A percentile compares a stretch with the other conserved stretches of the same genome.
Evolutionary conservation across 257 asterid species (phyloP).

Genomic region (Solanum piurae): DNA sequence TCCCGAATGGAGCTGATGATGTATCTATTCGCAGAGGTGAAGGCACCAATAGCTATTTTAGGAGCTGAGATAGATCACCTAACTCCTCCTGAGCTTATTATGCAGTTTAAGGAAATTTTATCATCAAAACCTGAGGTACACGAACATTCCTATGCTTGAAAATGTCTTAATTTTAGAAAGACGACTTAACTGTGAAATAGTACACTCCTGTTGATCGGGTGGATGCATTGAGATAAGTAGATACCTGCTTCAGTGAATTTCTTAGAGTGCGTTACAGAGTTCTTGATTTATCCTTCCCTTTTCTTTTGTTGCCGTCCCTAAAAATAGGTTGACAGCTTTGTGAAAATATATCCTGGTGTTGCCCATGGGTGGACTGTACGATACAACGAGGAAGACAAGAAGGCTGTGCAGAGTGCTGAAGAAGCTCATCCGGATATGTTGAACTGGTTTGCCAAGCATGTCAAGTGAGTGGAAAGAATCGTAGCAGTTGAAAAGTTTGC

Average conservation of each 20-base stretch:
- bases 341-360: neutral
- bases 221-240: neutral
- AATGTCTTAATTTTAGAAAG: neutral
- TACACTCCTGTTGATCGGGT: neutral
- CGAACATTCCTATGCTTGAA: neutral
- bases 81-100: slow-evolving; percentile 42
- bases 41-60: slow-evolving; percentile 39
- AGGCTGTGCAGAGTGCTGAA: neutral
- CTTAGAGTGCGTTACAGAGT: neutral
- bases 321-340: neutral
- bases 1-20: neutral
- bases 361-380: slow-evolving; percentile 5
- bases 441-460: neutral
- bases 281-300: neutral
- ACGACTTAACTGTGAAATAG: neutral
- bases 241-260: neutral
- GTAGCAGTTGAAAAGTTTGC: too few species aligned
- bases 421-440: slow-evolving; percentile 3
- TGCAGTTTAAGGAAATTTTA: slow-evolving; percentile 36
- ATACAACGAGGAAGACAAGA: neutral
- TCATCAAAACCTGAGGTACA: slow-evolving; percentile 45
- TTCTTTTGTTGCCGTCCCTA: neutral
- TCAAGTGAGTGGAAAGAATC: neutral
- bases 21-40: slow-evolving; percentile 26
- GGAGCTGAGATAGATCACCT: slow-evolving; percentile 46